phyloP scores from a whole-genome alignment of 192 early-diverging fungal genomes.

The Neocallimastix lanati region DNA sequence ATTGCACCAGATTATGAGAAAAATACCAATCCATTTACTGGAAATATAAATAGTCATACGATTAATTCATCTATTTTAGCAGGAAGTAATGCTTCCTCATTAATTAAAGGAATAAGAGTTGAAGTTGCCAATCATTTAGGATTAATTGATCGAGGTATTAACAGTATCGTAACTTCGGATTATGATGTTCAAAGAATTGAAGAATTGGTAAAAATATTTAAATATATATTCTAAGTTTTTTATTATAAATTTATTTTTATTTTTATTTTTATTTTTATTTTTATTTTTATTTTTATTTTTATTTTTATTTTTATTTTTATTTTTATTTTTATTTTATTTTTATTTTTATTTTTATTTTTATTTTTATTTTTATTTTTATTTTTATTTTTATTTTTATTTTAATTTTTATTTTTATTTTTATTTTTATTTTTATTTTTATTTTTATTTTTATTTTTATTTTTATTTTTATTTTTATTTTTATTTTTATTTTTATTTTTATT shows the following conservation, averaged over 20 bases:
- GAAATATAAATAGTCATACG: neutral
- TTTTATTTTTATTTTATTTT: too few species aligned
- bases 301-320: too few species aligned
- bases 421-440: too few species aligned
- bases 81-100: conserved; percentile 6
- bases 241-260: neutral
- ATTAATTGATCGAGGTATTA: conserved; percentile 15
- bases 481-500: too few species aligned
- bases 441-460: too few species aligned
- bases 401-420: too few species aligned
- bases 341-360: too few species aligned
- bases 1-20: conserved; percentile 30
- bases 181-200: conserved; percentile 19
- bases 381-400: too few species aligned
- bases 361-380: too few species aligned
- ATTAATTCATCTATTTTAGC: neutral
- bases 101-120: conserved; percentile 8
- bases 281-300: conserved; percentile 1
- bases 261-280: neutral
- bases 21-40: neutral
- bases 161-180: conserved; percentile 6
- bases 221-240: too few species aligned
- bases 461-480: too few species aligned
- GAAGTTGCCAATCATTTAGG: conserved; percentile 9
- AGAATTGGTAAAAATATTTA: conserved; percentile 20